phyloP scores from a whole-genome alignment of 2,329 filamentous ascomycete genomes.

The Epichloe elymi region DNA sequence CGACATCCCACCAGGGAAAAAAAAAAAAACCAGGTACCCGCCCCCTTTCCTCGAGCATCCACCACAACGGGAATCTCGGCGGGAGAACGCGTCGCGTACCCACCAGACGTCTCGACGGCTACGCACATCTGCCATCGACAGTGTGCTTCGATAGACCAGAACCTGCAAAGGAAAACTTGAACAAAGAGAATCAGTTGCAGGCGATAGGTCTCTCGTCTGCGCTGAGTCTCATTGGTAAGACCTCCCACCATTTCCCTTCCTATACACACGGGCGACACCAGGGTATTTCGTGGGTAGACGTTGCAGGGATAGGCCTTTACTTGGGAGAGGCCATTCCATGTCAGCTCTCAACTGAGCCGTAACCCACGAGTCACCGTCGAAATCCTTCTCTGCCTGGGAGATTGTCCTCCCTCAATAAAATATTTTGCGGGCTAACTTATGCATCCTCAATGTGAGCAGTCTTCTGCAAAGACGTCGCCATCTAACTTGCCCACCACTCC shows the following conservation, averaged over 20 bases:
- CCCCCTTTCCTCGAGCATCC: constrained; percentile 4
- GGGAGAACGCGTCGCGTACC: constrained; percentile 22
- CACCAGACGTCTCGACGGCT: constrained; percentile 7
- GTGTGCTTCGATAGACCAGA: constrained; percentile 12
- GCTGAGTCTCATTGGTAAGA: constrained; percentile 45
- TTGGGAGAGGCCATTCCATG: neutral
- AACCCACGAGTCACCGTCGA: neutral
- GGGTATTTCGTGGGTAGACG: neutral
- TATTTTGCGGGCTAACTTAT: constrained; percentile 13
- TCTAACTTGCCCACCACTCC: constrained; percentile 32
- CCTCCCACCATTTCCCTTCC: neutral
- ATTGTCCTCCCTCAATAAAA: neutral
- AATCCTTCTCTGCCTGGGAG: neutral
- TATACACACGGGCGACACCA: neutral
- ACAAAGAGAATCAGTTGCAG: constrained; percentile 44
- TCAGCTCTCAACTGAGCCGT: neutral
- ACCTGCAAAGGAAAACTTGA: constrained; percentile 11
- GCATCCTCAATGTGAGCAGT: constrained; percentile 15
- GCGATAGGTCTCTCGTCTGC: constrained; percentile 46
- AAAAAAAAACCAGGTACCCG: constrained; percentile 6
- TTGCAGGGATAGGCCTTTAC: neutral
- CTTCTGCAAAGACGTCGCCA: constrained; percentile 42
- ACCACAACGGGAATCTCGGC: constrained; percentile 9
- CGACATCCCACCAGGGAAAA: neutral
- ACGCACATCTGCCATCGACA: constrained; percentile 5